Evolutionary conservation across 2,329 filamentous ascomycete species (phyloP).

Genomic region (Geosmithia morbida): DNA sequence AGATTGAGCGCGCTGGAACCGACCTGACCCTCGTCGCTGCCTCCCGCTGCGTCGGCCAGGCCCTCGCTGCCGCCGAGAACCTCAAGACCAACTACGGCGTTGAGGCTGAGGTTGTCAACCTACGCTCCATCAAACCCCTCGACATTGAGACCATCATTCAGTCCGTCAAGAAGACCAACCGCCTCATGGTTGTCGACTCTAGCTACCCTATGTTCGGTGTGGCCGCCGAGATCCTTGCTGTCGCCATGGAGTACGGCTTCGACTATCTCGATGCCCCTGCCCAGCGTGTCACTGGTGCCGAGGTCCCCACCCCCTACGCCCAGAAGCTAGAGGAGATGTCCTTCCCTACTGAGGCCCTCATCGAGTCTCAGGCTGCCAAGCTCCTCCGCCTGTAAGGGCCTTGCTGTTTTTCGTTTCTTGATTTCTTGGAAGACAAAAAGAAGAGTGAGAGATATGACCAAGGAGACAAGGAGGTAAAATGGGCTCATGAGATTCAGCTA

Average conservation of each 20-base stretch:
- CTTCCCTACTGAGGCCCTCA: slow-evolving; percentile 83
- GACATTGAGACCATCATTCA: slow-evolving; percentile 92
- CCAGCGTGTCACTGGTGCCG: slow-evolving; percentile 86
- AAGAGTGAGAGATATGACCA: background rate
- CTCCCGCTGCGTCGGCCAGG: slow-evolving; percentile 90
- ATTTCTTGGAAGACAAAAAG: background rate
- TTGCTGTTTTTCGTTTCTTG: background rate
- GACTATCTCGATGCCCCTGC: slow-evolving; percentile 94
- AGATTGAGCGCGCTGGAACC: slow-evolving; percentile 92
- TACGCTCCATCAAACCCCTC: slow-evolving; percentile 92
- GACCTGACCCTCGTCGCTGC: slow-evolving; percentile 92
- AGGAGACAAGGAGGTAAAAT: background rate
- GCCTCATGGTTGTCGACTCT: slow-evolving; percentile 82
- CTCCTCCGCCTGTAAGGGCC: slow-evolving; percentile 56
- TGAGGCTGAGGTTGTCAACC: slow-evolving; percentile 93
- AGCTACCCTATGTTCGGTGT: slow-evolving; percentile 95
- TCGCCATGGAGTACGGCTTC: slow-evolving; percentile 95
- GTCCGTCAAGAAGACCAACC: slow-evolving; percentile 97
- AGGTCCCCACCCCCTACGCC: slow-evolving; percentile 94
- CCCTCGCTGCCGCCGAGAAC: slow-evolving; percentile 72
- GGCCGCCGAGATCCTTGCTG: slow-evolving; percentile 78
- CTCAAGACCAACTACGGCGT: slow-evolving; percentile 95
- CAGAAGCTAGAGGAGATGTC: slow-evolving; percentile 85
- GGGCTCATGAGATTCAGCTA: background rate
- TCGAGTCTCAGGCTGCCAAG: slow-evolving; percentile 81